phyloP scores from a whole-genome alignment of 2,329 filamentous ascomycete genomes.

The Penicillium verrucosum region DNA sequence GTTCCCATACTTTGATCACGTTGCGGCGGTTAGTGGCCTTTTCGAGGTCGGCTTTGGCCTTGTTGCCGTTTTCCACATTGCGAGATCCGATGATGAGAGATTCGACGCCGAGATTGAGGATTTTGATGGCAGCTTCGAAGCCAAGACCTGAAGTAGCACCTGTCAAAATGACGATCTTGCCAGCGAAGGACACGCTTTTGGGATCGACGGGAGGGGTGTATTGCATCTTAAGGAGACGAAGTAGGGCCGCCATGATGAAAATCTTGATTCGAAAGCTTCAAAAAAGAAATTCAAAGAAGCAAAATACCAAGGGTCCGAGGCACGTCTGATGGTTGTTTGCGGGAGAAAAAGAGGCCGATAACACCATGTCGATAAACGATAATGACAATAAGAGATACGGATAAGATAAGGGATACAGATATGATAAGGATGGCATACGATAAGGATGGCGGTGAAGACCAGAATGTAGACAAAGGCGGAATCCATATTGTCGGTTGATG shows the following conservation, averaged over 20 bases:
- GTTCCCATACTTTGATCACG: conserved; percentile 44
- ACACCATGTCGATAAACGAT: background rate
- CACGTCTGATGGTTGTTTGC: background rate
- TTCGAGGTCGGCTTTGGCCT: conserved; percentile 41
- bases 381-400: background rate
- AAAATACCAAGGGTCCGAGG: background rate
- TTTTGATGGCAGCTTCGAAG: conserved; percentile 49
- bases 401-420: background rate
- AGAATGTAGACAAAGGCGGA: too few species aligned
- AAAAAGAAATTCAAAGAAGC: background rate
- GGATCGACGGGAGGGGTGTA: conserved; percentile 38
- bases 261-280: background rate
- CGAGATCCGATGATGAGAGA: conserved; percentile 49
- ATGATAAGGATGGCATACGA: background rate
- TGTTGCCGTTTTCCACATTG: conserved; percentile 42
- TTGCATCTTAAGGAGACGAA: conserved; percentile 32
- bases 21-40: conserved; percentile 28
- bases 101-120: conserved; percentile 42
- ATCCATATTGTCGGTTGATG: background rate
- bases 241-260: conserved; percentile 27
- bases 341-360: background rate
- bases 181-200: conserved; percentile 38
- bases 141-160: conserved; percentile 53
- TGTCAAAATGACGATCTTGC: conserved; percentile 50
- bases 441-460: background rate